Conservation (phyloP, 352 stramenopile species). For the Phytophthora palmivora region DNA sequence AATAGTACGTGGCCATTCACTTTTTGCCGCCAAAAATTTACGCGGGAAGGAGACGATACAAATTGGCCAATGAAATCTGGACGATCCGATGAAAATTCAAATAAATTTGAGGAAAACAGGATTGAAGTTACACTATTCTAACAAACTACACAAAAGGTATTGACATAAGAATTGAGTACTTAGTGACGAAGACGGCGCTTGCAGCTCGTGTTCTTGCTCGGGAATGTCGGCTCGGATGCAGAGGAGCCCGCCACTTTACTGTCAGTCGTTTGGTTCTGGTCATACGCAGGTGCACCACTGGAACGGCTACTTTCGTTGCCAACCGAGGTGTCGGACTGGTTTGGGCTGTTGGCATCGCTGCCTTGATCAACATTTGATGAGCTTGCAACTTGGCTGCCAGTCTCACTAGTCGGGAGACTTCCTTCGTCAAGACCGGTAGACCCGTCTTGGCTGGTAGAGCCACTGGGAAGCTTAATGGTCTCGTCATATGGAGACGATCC, state of each 20-base stretch:
- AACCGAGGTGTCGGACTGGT: conserved; percentile 15
- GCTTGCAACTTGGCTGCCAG: conserved; percentile 11
- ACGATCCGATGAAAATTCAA: too few species aligned
- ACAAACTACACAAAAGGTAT: too few species aligned
- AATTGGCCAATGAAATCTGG: too few species aligned
- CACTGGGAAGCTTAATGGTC: conserved; percentile 9
- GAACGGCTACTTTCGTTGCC: conserved; percentile 9
- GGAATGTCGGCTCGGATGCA: conserved; percentile 10
- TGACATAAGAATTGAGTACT: background rate
- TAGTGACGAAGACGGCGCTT: conserved; percentile 31
- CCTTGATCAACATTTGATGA: conserved; percentile 18
- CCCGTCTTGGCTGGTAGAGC: conserved; percentile 1
- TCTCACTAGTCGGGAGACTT: conserved; percentile 2
- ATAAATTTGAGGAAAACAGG: too few species aligned
- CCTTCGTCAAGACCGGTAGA: conserved; percentile 4
- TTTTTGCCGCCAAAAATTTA: conserved; percentile 1
- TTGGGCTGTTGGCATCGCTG: conserved; percentile 17
- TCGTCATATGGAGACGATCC: conserved; percentile 8
- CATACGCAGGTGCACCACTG: background rate
- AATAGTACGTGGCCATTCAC: conserved; percentile 5
- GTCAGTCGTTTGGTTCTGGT: conserved; percentile 14
- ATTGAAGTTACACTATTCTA: too few species aligned
- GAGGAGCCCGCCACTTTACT: conserved; percentile 26
- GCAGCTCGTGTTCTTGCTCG: conserved; percentile 20
- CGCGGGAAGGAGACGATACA: too few species aligned